Evolutionary conservation across 1,284 basidiomycete species (phyloP).

Genomic region (Irpex lacteus): DNA sequence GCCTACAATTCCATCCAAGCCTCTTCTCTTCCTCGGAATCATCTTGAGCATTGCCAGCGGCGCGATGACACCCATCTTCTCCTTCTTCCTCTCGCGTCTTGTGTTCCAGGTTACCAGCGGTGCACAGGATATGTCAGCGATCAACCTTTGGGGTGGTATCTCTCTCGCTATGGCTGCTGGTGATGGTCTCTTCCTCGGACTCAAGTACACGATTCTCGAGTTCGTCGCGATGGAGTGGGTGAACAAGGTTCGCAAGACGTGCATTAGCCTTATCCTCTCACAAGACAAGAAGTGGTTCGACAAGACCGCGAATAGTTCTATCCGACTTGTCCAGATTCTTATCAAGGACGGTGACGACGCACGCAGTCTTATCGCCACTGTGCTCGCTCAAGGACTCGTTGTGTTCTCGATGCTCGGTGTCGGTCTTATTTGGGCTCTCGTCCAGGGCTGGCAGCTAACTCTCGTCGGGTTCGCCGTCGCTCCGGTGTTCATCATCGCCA

Average conservation of each 20-base stretch:
- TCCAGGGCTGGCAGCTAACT: constrained; percentile 89
- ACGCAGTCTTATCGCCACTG: constrained; percentile 70
- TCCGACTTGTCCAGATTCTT: constrained; percentile 73
- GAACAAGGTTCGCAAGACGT: constrained; percentile 57
- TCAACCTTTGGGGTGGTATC: constrained; percentile 69
- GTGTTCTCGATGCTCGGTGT: constrained; percentile 80
- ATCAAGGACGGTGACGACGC: constrained; percentile 95
- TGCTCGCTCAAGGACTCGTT: constrained; percentile 72
- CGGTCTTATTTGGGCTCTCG: constrained; percentile 87
- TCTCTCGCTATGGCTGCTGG: constrained; percentile 71
- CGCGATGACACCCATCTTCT: constrained; percentile 88
- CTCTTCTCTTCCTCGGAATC: constrained; percentile 67
- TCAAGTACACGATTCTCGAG: constrained; percentile 81
- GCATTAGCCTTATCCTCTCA: constrained; percentile 61
- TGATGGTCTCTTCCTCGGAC: constrained; percentile 72
- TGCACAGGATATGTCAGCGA: constrained; percentile 54
- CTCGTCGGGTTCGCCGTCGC: constrained; percentile 86
- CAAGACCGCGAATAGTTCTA: constrained; percentile 56
- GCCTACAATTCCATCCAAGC: constrained; percentile 77
- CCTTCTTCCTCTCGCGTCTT: constrained; percentile 82
- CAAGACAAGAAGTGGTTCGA: constrained; percentile 97
- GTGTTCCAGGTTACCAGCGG: constrained; percentile 78
- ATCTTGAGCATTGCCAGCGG: constrained; percentile 68
- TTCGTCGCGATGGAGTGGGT: constrained; percentile 77
- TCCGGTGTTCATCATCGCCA: constrained; percentile 78